Base-by-base conservation (phyloP, 2,329 filamentous ascomycete genomes). In the Aspergillus pseudotamarii region DNA sequence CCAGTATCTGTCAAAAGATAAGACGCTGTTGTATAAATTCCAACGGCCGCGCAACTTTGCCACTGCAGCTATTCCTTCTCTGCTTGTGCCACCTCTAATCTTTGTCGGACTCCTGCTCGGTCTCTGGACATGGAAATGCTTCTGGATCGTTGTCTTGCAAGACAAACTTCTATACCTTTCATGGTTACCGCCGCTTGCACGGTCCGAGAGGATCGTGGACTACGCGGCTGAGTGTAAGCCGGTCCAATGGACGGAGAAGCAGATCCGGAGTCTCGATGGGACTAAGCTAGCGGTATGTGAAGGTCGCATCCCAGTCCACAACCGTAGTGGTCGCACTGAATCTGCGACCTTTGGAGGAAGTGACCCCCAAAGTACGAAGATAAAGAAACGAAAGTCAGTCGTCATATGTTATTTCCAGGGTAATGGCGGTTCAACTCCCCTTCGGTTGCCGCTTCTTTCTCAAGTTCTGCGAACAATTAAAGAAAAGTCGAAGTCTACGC, bases 111-210 rank as follows among this genome's bases (percentile, higher is more conserved):
- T 94, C 41, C 81, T 91, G 4, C 70, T 91, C 21, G 83, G 83
- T 4, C 80, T 94, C 16, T 94, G 84, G 84, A 75, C 79, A 1
- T 85, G 84, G 76, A 86, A 87, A 76, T 93, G 90, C 72, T 76
- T 88, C 59, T 91, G 92, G 88, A 87, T 93, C 79, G 82, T 94
- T 32, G 69, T 91, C 5, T 91, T 93, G 73, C 91, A 94, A 77
- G 92, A 94, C 72, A 89, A 90, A 73, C 92, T 94, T 72, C 90
- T 94, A 63, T 94, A 93, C 77, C 92, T 93, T 81, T 90, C 91
- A 0, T 90, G 89, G 53, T 78, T 93, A 57, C 90, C 91, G 21
- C 91, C 91, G 2, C 90, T 90, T 71, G 83, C 91, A 0, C 84
- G 90, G 19, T 82, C 84, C 28, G 89, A 93, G 78, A 87, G 79